Evolutionary conservation across 129 eudicot genomes (phyloP).

Genomic region (Saussurea involucrata): DNA sequence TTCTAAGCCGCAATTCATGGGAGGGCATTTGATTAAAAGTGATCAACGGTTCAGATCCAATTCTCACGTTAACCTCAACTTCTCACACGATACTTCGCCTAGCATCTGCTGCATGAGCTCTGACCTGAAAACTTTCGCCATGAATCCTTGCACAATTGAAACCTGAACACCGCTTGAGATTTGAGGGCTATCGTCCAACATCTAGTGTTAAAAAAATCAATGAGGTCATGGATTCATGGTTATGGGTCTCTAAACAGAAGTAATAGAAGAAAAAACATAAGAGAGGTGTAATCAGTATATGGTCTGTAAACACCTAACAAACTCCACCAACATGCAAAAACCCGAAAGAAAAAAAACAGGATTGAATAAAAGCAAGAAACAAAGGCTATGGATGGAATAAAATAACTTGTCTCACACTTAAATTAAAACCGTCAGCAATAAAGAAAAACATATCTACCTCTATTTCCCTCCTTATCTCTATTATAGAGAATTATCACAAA

Average conservation of each 20-base stretch:
- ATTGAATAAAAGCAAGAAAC: background rate
- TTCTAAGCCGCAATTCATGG: no score
- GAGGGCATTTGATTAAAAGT: no score
- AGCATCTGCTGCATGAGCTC: constrained; percentile 12
- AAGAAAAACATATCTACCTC: background rate
- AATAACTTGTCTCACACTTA: background rate
- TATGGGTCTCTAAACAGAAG: background rate
- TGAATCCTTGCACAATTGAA: constrained; percentile 86
- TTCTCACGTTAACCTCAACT: no score
- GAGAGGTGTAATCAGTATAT: background rate
- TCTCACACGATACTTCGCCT: no score
- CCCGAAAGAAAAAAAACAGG: background rate
- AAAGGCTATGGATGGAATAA: background rate
- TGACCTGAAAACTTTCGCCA: constrained; percentile 90
- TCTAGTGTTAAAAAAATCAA: constrained; percentile 36
- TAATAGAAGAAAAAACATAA: background rate
- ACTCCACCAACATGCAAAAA: background rate
- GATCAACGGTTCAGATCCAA: no score
- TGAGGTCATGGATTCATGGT: background rate
- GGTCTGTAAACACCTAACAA: background rate
- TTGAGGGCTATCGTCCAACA: constrained; percentile 66
- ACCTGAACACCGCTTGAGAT: constrained; percentile 67
- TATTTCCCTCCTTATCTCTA: background rate
- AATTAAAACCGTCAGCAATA: background rate
- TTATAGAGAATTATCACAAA: background rate